phyloP scores from a whole-genome alignment of 2,329 filamentous ascomycete species.

The Aspergillus unguis region DNA sequence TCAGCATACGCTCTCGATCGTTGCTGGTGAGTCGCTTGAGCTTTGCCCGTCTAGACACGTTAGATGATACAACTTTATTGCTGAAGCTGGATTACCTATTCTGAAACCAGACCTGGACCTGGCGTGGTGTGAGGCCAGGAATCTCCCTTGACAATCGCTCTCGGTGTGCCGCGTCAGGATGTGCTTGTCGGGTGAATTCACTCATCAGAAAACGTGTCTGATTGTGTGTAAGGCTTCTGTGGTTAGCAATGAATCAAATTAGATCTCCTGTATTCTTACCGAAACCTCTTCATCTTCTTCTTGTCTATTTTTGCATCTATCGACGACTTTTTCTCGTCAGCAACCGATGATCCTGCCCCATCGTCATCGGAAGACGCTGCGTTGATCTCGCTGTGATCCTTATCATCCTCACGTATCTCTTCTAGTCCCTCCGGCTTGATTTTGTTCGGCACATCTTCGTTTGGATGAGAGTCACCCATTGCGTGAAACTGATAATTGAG shows the following conservation, averaged over 20 bases:
- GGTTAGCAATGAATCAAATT: not conserved
- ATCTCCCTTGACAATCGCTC: constrained; percentile 86
- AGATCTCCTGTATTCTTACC: constrained; percentile 27
- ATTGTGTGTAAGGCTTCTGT: constrained; percentile 77
- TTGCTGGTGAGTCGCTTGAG: constrained; percentile 60
- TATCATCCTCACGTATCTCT: constrained; percentile 19
- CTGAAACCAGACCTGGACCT: constrained; percentile 98
- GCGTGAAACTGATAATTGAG: constrained; percentile 20
- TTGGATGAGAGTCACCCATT: constrained; percentile 16
- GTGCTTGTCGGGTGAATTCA: constrained; percentile 91
- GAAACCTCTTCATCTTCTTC: constrained; percentile 45
- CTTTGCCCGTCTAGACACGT: constrained; percentile 53
- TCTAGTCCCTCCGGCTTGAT: constrained; percentile 9
- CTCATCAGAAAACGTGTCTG: constrained; percentile 98
- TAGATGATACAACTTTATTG: not conserved
- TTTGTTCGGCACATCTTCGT: not conserved
- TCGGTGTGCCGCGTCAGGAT: constrained; percentile 86
- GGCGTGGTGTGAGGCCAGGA: constrained; percentile 81
- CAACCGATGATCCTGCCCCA: constrained; percentile 23
- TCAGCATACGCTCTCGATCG: constrained; percentile 60
- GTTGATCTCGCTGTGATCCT: constrained; percentile 17
- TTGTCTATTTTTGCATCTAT: constrained; percentile 33
- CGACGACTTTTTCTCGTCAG: constrained; percentile 28
- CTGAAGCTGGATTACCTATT: constrained; percentile 64
- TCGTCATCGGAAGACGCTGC: constrained; percentile 31